These are phyloP conservation scores for Pouteria glomerata DNA, from an alignment of 148 eudicot genomes.

Conservation along the genomic window DNA sequence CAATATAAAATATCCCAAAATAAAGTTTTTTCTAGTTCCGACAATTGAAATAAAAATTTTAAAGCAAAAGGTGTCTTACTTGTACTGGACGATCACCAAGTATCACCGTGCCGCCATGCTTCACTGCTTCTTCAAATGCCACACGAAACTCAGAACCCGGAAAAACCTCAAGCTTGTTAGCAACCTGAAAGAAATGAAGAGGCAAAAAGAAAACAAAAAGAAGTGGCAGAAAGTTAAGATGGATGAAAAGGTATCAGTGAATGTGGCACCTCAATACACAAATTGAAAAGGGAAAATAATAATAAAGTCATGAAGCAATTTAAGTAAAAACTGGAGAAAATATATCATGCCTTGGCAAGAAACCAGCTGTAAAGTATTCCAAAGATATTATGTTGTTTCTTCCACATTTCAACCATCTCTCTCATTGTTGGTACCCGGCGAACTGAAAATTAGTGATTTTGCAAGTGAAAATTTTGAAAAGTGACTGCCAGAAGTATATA, in stretches of 20 bases:
- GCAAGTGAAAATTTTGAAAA: conserved; percentile 7
- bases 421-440: conserved; percentile 72
- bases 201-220: too few species aligned
- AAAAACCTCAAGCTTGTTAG: conserved; percentile 83
- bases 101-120: conserved; percentile 86
- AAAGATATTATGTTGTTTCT: conserved; percentile 78
- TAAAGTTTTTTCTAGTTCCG: too few species aligned
- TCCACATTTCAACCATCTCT: conserved; percentile 94
- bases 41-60: neutral
- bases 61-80: conserved; percentile 37
- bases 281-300: neutral
- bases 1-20: too few species aligned
- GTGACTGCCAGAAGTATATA: neutral
- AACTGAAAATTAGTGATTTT: conserved; percentile 12
- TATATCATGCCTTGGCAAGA: conserved; percentile 81
- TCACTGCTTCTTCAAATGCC: conserved; percentile 92
- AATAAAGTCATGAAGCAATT: neutral
- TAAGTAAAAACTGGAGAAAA: neutral
- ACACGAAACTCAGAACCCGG: conserved; percentile 98
- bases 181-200: conserved; percentile 50
- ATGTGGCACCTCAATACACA: neutral
- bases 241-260: too few species aligned
- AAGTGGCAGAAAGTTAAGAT: too few species aligned
- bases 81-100: conserved; percentile 99
- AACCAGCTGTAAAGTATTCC: conserved; percentile 95